Conservation (phyloP, 257 asterid species). For the Knoxia roxburghii region DNA sequence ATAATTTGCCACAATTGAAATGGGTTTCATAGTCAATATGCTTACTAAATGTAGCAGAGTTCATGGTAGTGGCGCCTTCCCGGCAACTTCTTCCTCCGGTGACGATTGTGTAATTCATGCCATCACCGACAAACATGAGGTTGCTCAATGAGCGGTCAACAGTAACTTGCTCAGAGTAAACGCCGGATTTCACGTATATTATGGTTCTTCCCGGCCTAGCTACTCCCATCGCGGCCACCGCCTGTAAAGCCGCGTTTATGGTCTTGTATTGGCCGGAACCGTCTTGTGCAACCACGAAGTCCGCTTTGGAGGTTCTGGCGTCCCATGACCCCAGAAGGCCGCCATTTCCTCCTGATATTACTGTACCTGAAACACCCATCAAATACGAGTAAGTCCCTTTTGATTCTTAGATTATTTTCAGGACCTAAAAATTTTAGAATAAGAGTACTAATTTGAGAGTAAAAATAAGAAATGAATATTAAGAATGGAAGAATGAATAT, state of each 20-base stretch:
- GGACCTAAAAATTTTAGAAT: no score
- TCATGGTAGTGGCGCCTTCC: constrained; percentile 45
- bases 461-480: no score
- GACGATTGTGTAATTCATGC: constrained; percentile 55
- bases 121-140: constrained; percentile 74
- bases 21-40: no score
- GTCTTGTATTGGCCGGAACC: constrained; percentile 60
- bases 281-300: constrained; percentile 62
- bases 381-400: no score
- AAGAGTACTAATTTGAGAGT: no score
- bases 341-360: constrained; percentile 8
- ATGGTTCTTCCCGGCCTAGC: constrained; percentile 31
- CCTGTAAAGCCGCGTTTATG: constrained; percentile 51
- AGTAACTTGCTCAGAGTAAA: constrained; percentile 46
- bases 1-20: no score
- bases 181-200: constrained; percentile 52
- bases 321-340: constrained; percentile 48
- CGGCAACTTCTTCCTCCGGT: constrained; percentile 36
- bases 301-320: constrained; percentile 39
- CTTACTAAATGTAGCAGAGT: constrained; percentile 19
- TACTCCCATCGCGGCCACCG: constrained; percentile 29
- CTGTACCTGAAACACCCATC: constrained; percentile 10
- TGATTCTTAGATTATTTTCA: no score
- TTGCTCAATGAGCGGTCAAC: constrained; percentile 34
- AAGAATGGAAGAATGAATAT: no score